Evolutionary conservation across 257 asterid genomes (phyloP), one percentile per base, ranked within the genome.

Genomic region (Petunia secreta): DNA sequence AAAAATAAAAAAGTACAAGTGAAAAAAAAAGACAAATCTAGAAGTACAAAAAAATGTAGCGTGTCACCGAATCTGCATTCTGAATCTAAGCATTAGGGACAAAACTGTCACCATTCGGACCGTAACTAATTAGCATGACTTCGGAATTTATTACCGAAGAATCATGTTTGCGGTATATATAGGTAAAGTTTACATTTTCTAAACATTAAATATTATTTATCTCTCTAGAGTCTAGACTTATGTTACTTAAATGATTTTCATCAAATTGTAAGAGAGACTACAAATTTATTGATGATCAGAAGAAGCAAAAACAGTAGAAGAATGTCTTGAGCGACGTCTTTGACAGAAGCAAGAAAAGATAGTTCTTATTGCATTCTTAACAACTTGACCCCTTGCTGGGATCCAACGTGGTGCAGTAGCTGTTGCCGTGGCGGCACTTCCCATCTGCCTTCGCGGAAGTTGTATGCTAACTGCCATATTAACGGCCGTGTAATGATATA

Each of bases 351-450:
- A 80, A 3, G 53, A 68, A 10, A 80, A 69, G 4, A 80, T 64
- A 25, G 7, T 57, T 11, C 25, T 80, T 8, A 80, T 0, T 3
- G 3, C 78, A 57, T 80, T 80, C 69, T 44, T 55, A 16, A 68
- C 14, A 15, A 80, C 83, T 50, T 57, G 79, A 11, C 83, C 79
- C 13, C 83, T 75, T 8, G 3, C 39, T 40, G 83, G 79, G 16
- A 80, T 58, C 83, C 79, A 80, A 16, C 83, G 79, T 2, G 83
- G 73, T 7, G 79, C 79, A 7, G 69, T 54, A 41, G 80, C 38
- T 9, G 60, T 11, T 10, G 6, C 59, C 5, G 8, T 46, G 36
- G 66, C 14, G 53, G 39, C 25, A 9, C 57, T 8, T 34, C 6
- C 9, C 2, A 6, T 9, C 40, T 16, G 44, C 71, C 2, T 43